Evolutionary conservation across 2,329 filamentous ascomycete species (phyloP), one percentile per base, ranked within the genome.

Genomic region (Rutstroemia sp.): DNA sequence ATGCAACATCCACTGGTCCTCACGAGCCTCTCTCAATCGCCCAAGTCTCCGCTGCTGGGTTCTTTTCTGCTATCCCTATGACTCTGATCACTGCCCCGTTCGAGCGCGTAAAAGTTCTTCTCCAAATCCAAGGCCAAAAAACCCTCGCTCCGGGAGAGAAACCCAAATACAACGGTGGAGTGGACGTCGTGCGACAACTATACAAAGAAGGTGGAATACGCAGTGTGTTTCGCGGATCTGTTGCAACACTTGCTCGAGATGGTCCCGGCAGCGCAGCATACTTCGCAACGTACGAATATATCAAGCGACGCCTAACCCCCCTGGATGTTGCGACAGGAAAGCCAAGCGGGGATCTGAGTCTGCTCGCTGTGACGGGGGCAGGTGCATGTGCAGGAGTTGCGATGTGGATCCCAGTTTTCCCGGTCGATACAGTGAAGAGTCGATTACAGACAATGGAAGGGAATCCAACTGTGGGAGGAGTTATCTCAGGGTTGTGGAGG

Each of bases 351-450:
- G 78, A 94, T 65, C 75, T 97, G 57, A 92, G 87, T 67, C 77
- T 99, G 61, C 76, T 82, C 2, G 94, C 94, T 10, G 81, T 99
- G 57, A 90, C 92, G 66, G 81, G 83, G 27, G 94, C 94, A 2
- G 94, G 94, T 66, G 94, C 89, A 61, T 88, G 86, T 4, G 94
- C 94, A 0, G 94, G 94, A 69, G 83, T 99, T 25, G 94, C 94
- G 61, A 99, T 99, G 94, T 99, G 94, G 94, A 94, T 96, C 64
- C 92, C 94, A 54, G 92, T 99, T 44, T 99, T 99, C 81, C 94
- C 94, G 21, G 81, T 99, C 62, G 94, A 99, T 70, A 99, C 94
- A 0, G 86, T 99, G 75, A 99, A 99, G 82, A 92, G 87, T 62
- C 80, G 92, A 39, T 75, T 99, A 70, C 94, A 99, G 79, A 95